Evolutionary conservation across 805 yeast genomes (phyloP), one percentile per base, ranked within the genome.

Genomic region (Spathaspora girioi): DNA sequence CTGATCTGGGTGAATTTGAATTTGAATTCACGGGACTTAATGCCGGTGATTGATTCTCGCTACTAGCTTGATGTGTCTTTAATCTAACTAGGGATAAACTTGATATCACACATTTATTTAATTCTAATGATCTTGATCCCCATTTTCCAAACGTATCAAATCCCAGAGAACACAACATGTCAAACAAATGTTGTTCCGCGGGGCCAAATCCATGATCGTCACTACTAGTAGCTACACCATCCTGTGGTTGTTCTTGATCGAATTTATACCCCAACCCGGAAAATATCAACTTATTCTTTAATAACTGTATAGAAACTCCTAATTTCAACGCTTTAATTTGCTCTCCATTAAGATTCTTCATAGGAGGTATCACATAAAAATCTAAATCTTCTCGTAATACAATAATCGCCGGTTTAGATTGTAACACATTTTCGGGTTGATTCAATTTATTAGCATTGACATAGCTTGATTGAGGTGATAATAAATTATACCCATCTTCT

Each of bases 381-480:
- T 94, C 99, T 58, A 94, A 77, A 68, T 94, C 99, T 66, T 94
- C 99, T 55, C 97, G 77, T 50, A 94, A 75, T 3, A 93, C 97
- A 50, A 94, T 90, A 43, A 94, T 85, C 0, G 97, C 86, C 0
- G 98, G 99, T 58, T 89, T 87, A 54, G 82, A 83, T 56, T 81
- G 83, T 54, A 92, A 72, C 3, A 91, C 82, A 45, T 82, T 84
- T 26, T 63, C 66, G 44, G 59, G 68, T 29, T 48, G 51, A 43
- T 49, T 55, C 31, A 54, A 47, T 12, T 38, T 38, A 18, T 38
- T 32, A 14, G 8, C 31, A 15, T 53, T 50, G 11, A 50, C 48
- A 40, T 57, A 57, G 26, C 65, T 58, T 5, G 57, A 58, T 49
- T 64, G 70, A 2, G 82, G 79, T 4, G 79, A 66, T 45, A 65